Base-by-base conservation (phyloP, 495 filamentous ascomycete genomes). In the Penicillium arizonense region DNA sequence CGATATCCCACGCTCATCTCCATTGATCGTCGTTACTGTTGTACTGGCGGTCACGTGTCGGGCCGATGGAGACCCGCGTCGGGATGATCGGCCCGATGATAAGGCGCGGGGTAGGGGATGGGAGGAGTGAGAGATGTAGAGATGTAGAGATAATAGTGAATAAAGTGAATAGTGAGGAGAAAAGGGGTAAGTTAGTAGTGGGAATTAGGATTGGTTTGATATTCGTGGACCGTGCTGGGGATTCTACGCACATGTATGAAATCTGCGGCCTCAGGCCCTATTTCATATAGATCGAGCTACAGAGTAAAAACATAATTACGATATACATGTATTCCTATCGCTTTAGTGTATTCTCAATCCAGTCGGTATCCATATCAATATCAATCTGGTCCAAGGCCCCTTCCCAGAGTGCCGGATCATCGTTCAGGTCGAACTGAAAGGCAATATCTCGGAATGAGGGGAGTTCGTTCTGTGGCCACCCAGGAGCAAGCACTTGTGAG, bases 301-400 rank as follows among this genome's bases (percentile, higher is more conserved):
- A 41, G 36, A 32, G 23, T 24, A 43, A 40, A 43, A n/a, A 32
- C 5, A 40, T 28, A 1, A 32, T 34, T 39, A 37, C 44, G 13
- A 24, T 30, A 39, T 10, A 20, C 11, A 35, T 30, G 28, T 16
- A 36, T 18, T 36, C 4, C 37, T 57, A 69, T 46, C 61, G 57
- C 32, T 61, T 58, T 33, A 73, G 52, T 0, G 65, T 66, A 47
- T 58, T 71, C 43, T 73, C 70, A 58, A 73, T 72, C 69, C 67
- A 72, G 39, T 72, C 67, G 0, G 67, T 69, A 52, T 72, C 69
- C 69, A 72, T 73, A 23, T 73, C 68, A 50, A 73, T 73, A 33
- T 73, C 62, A 20, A 73, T 73, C 21, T 69, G 64, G 38, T 65
- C 39, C 44, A 73, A 55, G 6, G 69, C 70, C 24, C 64, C 66